Evolutionary conservation across 306 rosid genomes (phyloP), one percentile per base, ranked within the genome.

Genomic region (Rosa rugosa): DNA sequence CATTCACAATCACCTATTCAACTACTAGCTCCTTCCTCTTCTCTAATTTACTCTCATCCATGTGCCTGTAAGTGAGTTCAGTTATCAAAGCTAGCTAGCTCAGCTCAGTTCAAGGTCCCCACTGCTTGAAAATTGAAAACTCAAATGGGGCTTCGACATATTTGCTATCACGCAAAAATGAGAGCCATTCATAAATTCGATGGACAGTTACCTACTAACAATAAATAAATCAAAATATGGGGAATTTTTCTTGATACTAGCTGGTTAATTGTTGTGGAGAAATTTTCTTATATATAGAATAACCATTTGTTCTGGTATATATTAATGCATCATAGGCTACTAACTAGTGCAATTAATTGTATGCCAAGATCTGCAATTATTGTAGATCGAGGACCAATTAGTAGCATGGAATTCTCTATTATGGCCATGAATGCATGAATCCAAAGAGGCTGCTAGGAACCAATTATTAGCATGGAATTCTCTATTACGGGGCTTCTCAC

Each of bases 61-160:
- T 83, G 91, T 84, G 84, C 75, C 83, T 80, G 84, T 81, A 75
- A 79, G 78, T 46, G 38, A 62, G 71, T 9, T 83, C 84, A 83
- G 78, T 72, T 44, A 64, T 84, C 75, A 54, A 36, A 27, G 36
- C 36, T 25, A 59, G 17, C 36, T 4, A 73, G 57, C 57, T 51
- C 13, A 22, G 63, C 73, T 76, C 31, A 57, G 63, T 65, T 76
- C 31, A 31, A 64, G 75, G 72, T 76, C 77, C 82, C 80, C 64
- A 79, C 79, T 42, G 45, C 13, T 22, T 27, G 56, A 49, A 17
- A 20, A 49, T 47, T 65, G 71, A 47, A 62, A 62, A 31, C 11
- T 66, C 51, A 62, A 46, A 34, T 14, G n/a, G 5, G 3, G 77
- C 56, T 38, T 73, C 44, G 22, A 23, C 27, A 57, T 65, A 5